A percentile compares a stretch with the other conserved stretches of the same genome.
These are phyloP conservation scores for Fusarium nurragi DNA, from an alignment of 2,329 filamentous ascomycete species.

Conservation along the genomic window DNA sequence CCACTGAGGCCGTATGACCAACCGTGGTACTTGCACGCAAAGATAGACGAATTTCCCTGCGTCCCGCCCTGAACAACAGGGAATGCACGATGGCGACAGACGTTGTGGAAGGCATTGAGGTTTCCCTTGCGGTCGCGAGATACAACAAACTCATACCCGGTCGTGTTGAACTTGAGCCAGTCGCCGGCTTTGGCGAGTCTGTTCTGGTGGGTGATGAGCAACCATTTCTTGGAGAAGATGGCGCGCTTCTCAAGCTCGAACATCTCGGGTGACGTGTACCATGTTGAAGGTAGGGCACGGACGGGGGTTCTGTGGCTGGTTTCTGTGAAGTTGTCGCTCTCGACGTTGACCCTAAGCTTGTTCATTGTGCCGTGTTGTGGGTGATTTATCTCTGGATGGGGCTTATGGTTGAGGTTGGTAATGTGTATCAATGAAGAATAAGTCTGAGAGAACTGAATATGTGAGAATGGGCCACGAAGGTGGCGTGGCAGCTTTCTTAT, in stretches of 20 bases:
- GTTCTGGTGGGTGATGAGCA: constrained; percentile 62
- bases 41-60: constrained; percentile 59
- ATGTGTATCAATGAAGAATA: neutral
- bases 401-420: neutral
- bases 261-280: constrained; percentile 62
- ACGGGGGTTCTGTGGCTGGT: constrained; percentile 16
- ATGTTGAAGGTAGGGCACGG: constrained; percentile 58
- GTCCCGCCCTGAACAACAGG: constrained; percentile 59
- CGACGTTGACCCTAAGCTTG: constrained; percentile 19
- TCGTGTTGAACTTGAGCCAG: constrained; percentile 64
- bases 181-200: constrained; percentile 62
- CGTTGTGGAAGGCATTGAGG: constrained; percentile 68
- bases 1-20: constrained; percentile 69
- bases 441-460: neutral
- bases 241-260: constrained; percentile 65
- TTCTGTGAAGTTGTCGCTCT: constrained; percentile 25
- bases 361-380: neutral
- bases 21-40: constrained; percentile 68
- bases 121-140: constrained; percentile 50
- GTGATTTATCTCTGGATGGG: neutral
- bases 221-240: constrained; percentile 66
- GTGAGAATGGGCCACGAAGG: neutral
- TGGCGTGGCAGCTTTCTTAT: constrained; percentile 5
- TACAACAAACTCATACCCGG: constrained; percentile 65
- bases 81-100: constrained; percentile 70